Conservation (phyloP, 2,329 filamentous ascomycete species). For the Alternaria novae-zelandiae region DNA sequence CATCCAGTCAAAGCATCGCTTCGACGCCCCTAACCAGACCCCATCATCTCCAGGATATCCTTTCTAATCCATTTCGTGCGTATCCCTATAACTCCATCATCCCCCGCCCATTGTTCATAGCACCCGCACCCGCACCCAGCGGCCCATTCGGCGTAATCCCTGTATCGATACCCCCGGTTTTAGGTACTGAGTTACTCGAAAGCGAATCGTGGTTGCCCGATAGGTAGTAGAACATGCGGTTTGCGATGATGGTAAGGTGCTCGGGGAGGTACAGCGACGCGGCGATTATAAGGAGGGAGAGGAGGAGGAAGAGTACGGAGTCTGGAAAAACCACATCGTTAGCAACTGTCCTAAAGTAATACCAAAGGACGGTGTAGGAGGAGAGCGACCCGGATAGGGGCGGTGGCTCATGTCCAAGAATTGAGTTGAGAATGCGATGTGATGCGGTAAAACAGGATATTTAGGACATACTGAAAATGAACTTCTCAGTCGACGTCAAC, state of each 20-base stretch:
- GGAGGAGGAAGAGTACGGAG: constrained; percentile 87
- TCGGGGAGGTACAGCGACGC: constrained; percentile 91
- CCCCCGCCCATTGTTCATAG: constrained; percentile 20
- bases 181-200: constrained; percentile 14
- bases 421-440: not conserved
- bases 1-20: not conserved
- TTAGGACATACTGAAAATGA: constrained; percentile 83
- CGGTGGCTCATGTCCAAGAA: not conserved
- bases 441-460: not conserved
- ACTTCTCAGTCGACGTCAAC: constrained; percentile 94
- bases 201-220: constrained; percentile 70
- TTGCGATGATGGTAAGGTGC: constrained; percentile 81
- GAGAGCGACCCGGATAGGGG: not conserved
- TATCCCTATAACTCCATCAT: constrained; percentile 29
- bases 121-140: constrained; percentile 7
- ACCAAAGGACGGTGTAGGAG: not conserved
- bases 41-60: not conserved
- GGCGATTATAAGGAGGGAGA: constrained; percentile 84
- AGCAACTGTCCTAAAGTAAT: not conserved
- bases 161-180: constrained; percentile 16
- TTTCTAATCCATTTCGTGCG: not conserved
- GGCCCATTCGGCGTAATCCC: constrained; percentile 10
- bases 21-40: not conserved
- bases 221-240: constrained; percentile 93
- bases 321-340: constrained; percentile 59